These are phyloP conservation scores for Kockiozyma suomiensis DNA, from an alignment of 805 yeast species.

Conservation along the genomic window DNA sequence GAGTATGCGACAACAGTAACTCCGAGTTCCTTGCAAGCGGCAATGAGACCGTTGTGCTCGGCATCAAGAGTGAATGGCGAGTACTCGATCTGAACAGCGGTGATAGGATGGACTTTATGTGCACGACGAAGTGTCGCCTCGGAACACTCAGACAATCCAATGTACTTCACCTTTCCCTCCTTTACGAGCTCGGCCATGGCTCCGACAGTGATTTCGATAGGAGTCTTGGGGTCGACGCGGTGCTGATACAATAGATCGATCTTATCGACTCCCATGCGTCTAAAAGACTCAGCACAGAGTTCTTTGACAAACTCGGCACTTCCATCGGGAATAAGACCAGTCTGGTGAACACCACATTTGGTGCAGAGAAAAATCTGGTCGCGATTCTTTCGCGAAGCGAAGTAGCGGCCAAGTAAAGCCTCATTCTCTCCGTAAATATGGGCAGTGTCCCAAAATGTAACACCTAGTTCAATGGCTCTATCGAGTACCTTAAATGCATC, in stretches of 20 bases:
- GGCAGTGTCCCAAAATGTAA: conserved; percentile 63
- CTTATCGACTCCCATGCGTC: conserved; percentile 18
- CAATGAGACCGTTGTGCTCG: conserved; percentile 62
- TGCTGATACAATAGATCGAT: conserved; percentile 71
- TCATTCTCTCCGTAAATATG: conserved; percentile 69
- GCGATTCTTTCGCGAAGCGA: conserved; percentile 51
- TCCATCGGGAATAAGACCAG: conserved; percentile 39
- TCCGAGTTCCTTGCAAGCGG: conserved; percentile 57
- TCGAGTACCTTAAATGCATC: conserved; percentile 56
- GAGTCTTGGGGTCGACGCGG: conserved; percentile 62
- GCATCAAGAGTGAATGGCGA: conserved; percentile 69
- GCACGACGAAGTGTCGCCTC: conserved; percentile 65
- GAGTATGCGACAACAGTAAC: conserved; percentile 80
- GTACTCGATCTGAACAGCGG: conserved; percentile 76
- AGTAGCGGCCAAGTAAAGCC: conserved; percentile 55
- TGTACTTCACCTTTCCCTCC: conserved; percentile 65
- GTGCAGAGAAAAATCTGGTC: conserved; percentile 58
- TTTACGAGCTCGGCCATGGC: conserved; percentile 61
- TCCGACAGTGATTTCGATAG: conserved; percentile 62
- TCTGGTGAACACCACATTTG: conserved; percentile 56
- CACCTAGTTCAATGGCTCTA: conserved; percentile 51
- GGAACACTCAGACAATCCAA: conserved; percentile 74
- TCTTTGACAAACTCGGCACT: conserved; percentile 27
- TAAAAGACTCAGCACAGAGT: conserved; percentile 20
- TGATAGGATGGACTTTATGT: conserved; percentile 54